Percentiles rank a stretch among this genome's conserved stretches.
These are phyloP conservation scores for Vitis rotundifolia DNA, from an alignment of 164 flowering plant genomes.

Conservation along the genomic window DNA sequence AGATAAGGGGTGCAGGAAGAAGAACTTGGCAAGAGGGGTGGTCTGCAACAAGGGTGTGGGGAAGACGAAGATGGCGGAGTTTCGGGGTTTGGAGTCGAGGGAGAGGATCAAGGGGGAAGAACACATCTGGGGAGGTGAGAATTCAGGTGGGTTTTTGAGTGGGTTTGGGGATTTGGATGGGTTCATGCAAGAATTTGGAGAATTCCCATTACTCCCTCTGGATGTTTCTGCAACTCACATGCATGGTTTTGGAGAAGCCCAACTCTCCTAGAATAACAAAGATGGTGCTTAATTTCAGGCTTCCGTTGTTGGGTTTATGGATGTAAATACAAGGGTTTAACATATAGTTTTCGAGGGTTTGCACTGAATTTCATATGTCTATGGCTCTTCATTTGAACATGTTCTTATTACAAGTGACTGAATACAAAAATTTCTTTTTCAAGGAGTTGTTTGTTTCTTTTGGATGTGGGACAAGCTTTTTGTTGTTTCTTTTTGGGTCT, in stretches of 20 bases:
- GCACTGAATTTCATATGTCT: neutral
- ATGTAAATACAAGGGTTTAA: neutral
- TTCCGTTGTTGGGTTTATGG: too few species aligned
- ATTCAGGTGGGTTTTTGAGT: constrained; percentile 43
- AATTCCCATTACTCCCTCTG: constrained; percentile 41
- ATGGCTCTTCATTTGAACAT: too few species aligned
- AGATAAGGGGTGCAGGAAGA: constrained; percentile 18
- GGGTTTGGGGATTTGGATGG: constrained; percentile 68
- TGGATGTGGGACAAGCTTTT: constrained; percentile 7
- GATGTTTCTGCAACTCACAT: constrained; percentile 38
- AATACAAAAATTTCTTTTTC: neutral
- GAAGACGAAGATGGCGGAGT: constrained; percentile 20
- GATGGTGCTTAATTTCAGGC: too few species aligned
- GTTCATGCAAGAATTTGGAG: constrained; percentile 55
- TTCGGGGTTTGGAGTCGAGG: constrained; percentile 11
- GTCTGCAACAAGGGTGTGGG: too few species aligned
- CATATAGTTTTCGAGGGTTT: neutral
- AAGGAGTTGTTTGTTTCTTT: constrained; percentile 3
- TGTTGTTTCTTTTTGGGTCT: neutral
- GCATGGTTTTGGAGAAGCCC: constrained; percentile 42
- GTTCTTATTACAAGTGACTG: too few species aligned
- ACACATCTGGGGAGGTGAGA: constrained; percentile 45
- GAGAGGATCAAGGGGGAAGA: constrained; percentile 35
- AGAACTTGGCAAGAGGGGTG: neutral
- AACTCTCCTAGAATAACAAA: constrained; percentile 5